Evolutionary conservation across 2,329 filamentous ascomycete species (phyloP).

Genomic region (Aaosphaeria pasadenensis): DNA sequence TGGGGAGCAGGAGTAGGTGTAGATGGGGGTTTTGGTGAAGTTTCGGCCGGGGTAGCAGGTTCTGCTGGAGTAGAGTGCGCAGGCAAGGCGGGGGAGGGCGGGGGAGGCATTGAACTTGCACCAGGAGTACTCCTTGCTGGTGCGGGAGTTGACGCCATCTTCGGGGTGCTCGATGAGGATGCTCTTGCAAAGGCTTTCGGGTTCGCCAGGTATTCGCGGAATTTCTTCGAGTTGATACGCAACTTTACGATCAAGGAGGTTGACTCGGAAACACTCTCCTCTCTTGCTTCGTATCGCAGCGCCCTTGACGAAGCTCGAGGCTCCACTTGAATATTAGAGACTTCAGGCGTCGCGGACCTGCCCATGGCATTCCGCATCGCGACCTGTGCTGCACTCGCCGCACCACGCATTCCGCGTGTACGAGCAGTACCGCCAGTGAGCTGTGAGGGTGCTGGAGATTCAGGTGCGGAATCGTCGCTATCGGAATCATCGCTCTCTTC

Average conservation of each 20-base stretch:
- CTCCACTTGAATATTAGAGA: slow-evolving; percentile 65
- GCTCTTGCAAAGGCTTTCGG: slow-evolving; percentile 42
- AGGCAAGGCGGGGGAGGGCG: slow-evolving; percentile 45
- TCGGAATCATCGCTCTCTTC: slow-evolving; percentile 90
- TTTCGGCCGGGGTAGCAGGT: slow-evolving; percentile 18
- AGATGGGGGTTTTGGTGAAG: slow-evolving; percentile 28
- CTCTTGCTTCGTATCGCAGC: slow-evolving; percentile 62
- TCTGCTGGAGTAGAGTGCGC: slow-evolving; percentile 28
- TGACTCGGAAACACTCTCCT: slow-evolving; percentile 74
- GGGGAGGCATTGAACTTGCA: slow-evolving; percentile 56
- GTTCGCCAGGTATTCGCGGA: slow-evolving; percentile 64
- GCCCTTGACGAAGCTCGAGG: slow-evolving; percentile 63
- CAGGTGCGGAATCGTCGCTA: slow-evolving; percentile 81
- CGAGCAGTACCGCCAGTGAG: slow-evolving; percentile 73
- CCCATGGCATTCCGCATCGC: slow-evolving; percentile 72
- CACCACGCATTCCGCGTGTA: slow-evolving; percentile 84
- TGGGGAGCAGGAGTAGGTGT: slow-evolving; percentile 36
- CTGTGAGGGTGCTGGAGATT: slow-evolving; percentile 75
- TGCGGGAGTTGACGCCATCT: slow-evolving; percentile 45
- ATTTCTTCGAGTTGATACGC: slow-evolving; percentile 67
- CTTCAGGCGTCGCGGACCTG: slow-evolving; percentile 90
- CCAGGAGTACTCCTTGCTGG: slow-evolving; percentile 51
- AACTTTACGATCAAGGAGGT: slow-evolving; percentile 67
- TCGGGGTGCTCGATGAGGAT: slow-evolving; percentile 38
- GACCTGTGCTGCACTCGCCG: slow-evolving; percentile 80